Percentiles rank a stretch among this genome's conserved stretches.
phyloP scores from a whole-genome alignment of 2,329 filamentous ascomycete species.

The Pseudocercospora vitis region DNA sequence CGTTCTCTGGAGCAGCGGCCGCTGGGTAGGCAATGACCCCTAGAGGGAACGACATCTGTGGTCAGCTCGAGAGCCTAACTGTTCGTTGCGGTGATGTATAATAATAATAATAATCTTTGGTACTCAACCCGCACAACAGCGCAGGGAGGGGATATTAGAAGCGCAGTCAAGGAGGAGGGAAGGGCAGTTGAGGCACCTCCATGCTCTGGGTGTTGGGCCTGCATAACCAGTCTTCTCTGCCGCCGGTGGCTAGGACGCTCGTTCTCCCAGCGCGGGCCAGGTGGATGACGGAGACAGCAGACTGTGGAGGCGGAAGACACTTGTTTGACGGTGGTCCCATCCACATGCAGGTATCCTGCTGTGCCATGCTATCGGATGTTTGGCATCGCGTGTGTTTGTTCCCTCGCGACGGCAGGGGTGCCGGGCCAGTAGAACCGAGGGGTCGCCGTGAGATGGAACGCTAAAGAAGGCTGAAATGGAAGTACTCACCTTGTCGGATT shows the following conservation, averaged over 20 bases:
- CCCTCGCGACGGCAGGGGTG: conserved; percentile 24
- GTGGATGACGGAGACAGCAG: conserved; percentile 19
- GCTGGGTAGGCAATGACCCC: conserved; percentile 28
- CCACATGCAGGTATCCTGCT: conserved; percentile 26
- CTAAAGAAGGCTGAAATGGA: conserved; percentile 5
- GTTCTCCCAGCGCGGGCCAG: conserved; percentile 10
- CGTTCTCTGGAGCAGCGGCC: conserved; percentile 20
- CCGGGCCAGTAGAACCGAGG: conserved; percentile 5
- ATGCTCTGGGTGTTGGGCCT: neutral
- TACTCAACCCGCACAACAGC: conserved; percentile 12
- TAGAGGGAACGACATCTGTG: conserved; percentile 30
- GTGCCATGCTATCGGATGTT: conserved; percentile 28
- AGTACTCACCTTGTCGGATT: conserved; percentile 24
- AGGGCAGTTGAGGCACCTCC: conserved; percentile 6
- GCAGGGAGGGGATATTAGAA: conserved; percentile 19
- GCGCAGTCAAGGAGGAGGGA: conserved; percentile 11
- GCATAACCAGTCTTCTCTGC: conserved; percentile 9
- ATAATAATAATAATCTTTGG: conserved; percentile 24
- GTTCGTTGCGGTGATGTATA: conserved; percentile 20
- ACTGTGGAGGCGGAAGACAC: conserved; percentile 16
- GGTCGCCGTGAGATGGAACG: neutral
- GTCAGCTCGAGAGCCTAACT: conserved; percentile 28
- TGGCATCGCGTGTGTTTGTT: conserved; percentile 27
- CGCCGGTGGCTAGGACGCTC: conserved; percentile 17
- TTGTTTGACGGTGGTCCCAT: conserved; percentile 23